Base-by-base conservation (phyloP, 495 filamentous ascomycete genomes). In the Diplogelasinospora grovesii region DNA sequence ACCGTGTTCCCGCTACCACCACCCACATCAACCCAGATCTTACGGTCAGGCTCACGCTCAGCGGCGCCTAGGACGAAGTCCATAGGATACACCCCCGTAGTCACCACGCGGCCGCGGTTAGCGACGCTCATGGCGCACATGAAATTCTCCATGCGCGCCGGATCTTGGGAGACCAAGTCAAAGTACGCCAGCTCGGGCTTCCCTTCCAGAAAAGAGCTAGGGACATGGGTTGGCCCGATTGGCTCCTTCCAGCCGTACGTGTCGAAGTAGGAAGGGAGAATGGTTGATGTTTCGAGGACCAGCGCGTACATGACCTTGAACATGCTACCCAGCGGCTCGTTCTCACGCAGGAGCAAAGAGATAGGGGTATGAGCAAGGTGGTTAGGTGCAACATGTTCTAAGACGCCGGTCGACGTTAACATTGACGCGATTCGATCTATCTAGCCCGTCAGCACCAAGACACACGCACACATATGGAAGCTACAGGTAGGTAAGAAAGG, bases 291-390 rank as follows among this genome's bases (percentile, higher is more conserved):
- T 8, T 34, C 25, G 28, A 56, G 43, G 20, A 63, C 36, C 21
- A 59, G 51, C 22, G 54, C 57, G 46, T 43, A 54, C 30, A 95
- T 64, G 1, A 86, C 28, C 82, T 85, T 89, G 44, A 65, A 64
- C 39, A 52, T 56, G 26, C 44, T 43, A 3, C 38, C 46, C 39
- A 61, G 48, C 8, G 52, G 41, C 24, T 55, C 36, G 18, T 29
- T 34, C 1, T 39, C 18, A 26, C 41, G 48, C 5, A 57, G 53
- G 4, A 49, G 39, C 3, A 49, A 32, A 16, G 61, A 65, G 2
- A 48, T 47, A 0, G 56, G 54, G 3, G 61, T 63, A 37, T 65
- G 61, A 7, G 48, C 38, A 13, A 65, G 44, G 26, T 42, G 43
- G 23, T 33, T 28, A 6, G 45, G 31, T 5, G 38, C 10, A 18